A percentile compares a stretch with the other conserved stretches of the same genome.
phyloP scores from a whole-genome alignment of 805 yeast genomes.

The Saturnispora gosingensis region DNA sequence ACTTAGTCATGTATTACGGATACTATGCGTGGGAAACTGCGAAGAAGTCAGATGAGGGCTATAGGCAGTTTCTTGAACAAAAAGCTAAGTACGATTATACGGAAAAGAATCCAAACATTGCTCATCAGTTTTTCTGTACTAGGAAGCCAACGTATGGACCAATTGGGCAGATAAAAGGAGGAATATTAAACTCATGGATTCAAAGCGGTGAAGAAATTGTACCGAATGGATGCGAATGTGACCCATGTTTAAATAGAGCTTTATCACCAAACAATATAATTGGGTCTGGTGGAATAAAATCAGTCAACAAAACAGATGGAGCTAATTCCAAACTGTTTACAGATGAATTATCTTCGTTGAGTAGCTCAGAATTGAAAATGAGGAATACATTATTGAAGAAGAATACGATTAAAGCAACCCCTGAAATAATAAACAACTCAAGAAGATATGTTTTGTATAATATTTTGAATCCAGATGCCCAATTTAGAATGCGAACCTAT shows the following conservation, averaged over 20 bases:
- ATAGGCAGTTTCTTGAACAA: slow-evolving; percentile 34
- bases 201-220: slow-evolving; percentile 11
- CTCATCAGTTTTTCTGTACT: slow-evolving; percentile 25
- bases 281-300: slow-evolving; percentile 4
- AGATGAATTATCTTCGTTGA: background rate
- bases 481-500: slow-evolving; percentile 40
- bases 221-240: slow-evolving; percentile 9
- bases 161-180: slow-evolving; percentile 43
- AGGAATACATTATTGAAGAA: background rate
- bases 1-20: slow-evolving; percentile 51
- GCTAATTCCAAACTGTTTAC: background rate
- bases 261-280: slow-evolving; percentile 7
- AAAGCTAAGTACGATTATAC: slow-evolving; percentile 33
- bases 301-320: background rate
- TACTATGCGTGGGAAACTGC: slow-evolving; percentile 31
- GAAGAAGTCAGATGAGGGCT: slow-evolving; percentile 31
- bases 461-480: slow-evolving; percentile 50
- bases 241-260: slow-evolving; percentile 7
- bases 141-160: slow-evolving; percentile 37
- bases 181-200: slow-evolving; percentile 17
- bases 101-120: slow-evolving; percentile 19
- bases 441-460: slow-evolving; percentile 44
- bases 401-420: background rate
- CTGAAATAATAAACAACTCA: slow-evolving; percentile 27
- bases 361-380: background rate